Evolutionary conservation across 2,329 filamentous ascomycete species (phyloP).

Genomic region (Monilinia fructigena): DNA sequence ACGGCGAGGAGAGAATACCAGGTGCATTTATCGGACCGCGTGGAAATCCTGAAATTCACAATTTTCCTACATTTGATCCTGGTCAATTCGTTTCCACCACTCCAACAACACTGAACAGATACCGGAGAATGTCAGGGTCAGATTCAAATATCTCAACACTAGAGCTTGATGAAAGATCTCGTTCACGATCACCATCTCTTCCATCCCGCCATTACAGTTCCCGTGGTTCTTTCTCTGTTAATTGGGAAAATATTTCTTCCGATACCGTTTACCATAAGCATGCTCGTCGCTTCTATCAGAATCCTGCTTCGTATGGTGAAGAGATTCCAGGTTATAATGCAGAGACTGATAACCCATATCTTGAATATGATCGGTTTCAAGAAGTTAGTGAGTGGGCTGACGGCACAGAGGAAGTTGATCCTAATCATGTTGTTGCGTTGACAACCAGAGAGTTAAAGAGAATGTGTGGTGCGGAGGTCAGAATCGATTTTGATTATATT

Average conservation of each 20-base stretch:
- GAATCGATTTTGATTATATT: constrained; percentile 14
- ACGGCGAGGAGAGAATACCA: neutral
- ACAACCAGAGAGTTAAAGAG: constrained; percentile 14
- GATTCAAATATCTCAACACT: neutral
- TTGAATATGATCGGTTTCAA: constrained; percentile 6
- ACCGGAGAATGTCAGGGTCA: neutral
- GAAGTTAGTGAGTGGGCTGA: constrained; percentile 19
- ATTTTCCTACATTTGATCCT: constrained; percentile 2
- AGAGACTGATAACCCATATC: constrained; percentile 13
- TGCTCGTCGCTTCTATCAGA: constrained; percentile 14
- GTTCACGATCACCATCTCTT: neutral
- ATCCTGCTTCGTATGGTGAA: constrained; percentile 5
- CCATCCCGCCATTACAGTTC: neutral
- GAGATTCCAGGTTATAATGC: constrained; percentile 15
- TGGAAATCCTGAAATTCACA: neutral
- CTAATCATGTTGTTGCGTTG: constrained; percentile 15
- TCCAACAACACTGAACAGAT: neutral
- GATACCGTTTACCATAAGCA: constrained; percentile 16
- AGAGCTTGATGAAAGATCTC: neutral
- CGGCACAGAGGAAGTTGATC: constrained; percentile 4
- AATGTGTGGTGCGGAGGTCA: neutral
- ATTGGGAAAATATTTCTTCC: constrained; percentile 11
- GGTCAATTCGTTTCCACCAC: neutral
- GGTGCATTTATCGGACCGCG: constrained; percentile 1
- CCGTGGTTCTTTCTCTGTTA: constrained; percentile 10